A percentile compares a stretch with the other conserved stretches of the same genome.
Evolutionary conservation across 2,329 filamentous ascomycete genomes (phyloP).

Genomic region (Hymenoscyphus salicellus): DNA sequence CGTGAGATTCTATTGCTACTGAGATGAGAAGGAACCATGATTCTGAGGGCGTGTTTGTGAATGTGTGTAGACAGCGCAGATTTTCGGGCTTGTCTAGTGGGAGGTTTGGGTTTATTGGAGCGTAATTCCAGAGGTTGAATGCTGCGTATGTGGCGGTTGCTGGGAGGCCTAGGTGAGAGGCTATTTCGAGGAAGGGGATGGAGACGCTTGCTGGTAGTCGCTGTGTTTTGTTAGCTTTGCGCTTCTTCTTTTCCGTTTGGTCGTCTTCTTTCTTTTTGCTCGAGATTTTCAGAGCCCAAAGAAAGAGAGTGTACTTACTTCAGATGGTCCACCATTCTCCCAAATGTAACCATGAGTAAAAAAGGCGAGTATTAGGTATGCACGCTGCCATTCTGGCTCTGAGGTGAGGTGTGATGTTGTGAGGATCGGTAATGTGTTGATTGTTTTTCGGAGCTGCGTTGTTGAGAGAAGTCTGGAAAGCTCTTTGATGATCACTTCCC

Average conservation of each 20-base stretch:
- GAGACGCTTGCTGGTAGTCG: slow-evolving; percentile 72
- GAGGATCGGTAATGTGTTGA: slow-evolving; percentile 67
- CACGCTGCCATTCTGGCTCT: slow-evolving; percentile 74
- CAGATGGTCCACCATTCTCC: slow-evolving; percentile 72
- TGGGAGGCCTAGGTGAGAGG: slow-evolving; percentile 72
- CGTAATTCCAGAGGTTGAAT: slow-evolving; percentile 87
- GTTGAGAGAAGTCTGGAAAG: slow-evolving; percentile 65
- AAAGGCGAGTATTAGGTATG: slow-evolving; percentile 75
- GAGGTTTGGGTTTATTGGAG: slow-evolving; percentile 54
- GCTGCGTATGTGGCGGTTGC: slow-evolving; percentile 88
- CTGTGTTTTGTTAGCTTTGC: slow-evolving; percentile 38
- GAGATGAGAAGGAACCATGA: slow-evolving; percentile 94
- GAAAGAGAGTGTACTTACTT: slow-evolving; percentile 50
- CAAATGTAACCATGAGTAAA: slow-evolving; percentile 85
- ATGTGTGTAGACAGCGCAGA: slow-evolving; percentile 71
- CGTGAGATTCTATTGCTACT: slow-evolving; percentile 83
- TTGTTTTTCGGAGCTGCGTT: slow-evolving; percentile 58
- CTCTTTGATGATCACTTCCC: slow-evolving; percentile 69
- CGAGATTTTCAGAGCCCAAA: not conserved
- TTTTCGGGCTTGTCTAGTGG: slow-evolving; percentile 50
- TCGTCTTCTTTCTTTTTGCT: not conserved
- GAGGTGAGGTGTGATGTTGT: slow-evolving; percentile 60
- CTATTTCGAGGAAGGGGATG: slow-evolving; percentile 70
- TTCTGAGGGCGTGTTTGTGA: slow-evolving; percentile 85
- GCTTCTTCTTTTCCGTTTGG: not conserved